A percentile compares a stretch with the other conserved stretches of the same genome.
Conservation (phyloP, 371 early-diverging fungal genomes). For the Entomophthora muscae region DNA sequence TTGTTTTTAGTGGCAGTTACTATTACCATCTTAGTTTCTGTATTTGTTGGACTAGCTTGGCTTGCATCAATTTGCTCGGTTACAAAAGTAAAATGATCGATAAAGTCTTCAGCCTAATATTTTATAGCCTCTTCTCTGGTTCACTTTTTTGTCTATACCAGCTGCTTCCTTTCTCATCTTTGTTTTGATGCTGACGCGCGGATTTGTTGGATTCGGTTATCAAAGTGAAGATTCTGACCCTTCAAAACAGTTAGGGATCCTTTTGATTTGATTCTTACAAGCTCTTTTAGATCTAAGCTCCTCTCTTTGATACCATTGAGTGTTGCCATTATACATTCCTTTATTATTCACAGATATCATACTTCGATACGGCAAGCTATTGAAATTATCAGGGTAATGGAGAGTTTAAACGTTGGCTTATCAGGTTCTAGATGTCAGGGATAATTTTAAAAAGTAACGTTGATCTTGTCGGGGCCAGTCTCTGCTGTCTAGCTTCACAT, state of each 20-base stretch:
- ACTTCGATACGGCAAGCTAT: not conserved
- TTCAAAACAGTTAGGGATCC: not conserved
- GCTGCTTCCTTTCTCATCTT: not conserved
- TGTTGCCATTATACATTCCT: not conserved
- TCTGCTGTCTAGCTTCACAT: not conserved
- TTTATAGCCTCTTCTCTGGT: constrained; percentile 2
- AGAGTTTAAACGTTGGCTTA: not conserved
- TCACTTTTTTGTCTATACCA: constrained; percentile 1
- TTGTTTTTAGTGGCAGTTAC: not conserved
- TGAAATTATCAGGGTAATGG: constrained; percentile 1
- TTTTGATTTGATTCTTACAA: no score
- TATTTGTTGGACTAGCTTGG: not conserved
- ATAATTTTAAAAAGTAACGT: not conserved
- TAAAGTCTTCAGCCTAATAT: no score
- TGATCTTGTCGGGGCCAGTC: not conserved
- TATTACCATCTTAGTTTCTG: not conserved
- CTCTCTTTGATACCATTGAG: not conserved
- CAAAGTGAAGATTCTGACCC: not conserved
- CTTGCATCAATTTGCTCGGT: not conserved
- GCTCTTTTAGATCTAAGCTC: not conserved
- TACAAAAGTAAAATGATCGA: not conserved
- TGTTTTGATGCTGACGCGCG: constrained; percentile 4
- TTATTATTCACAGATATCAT: constrained; percentile 7
- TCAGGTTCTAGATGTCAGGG: not conserved
- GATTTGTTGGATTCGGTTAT: constrained; percentile 2